Base-by-base conservation (phyloP, 2,329 filamentous ascomycete genomes). In the Ophiostoma sp. region DNA sequence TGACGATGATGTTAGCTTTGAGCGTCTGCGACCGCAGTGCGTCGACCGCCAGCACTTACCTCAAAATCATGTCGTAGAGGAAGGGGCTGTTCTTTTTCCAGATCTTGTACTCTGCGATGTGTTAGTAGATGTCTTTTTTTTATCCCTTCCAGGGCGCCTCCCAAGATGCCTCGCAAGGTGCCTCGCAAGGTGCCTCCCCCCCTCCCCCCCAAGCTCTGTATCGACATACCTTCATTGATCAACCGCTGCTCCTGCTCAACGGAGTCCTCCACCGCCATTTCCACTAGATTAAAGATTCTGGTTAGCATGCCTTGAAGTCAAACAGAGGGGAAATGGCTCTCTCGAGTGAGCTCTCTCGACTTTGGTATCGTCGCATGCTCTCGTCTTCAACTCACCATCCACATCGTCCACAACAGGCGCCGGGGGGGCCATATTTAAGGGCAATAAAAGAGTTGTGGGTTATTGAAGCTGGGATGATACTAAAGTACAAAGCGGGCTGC, bases 41-140 rank as follows among this genome's bases (percentile, higher is more conserved):
- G 3, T 52, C 42, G 52, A 38, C 12, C 55, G 55, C 42, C 11
- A 14, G 27, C 27, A 71, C 69, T 38, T 47, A 88, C 88, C 88
- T 93, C 72, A 98, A 84, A 73, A 99, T 95, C 87, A 97, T 92
- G 78, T 99, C 95, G 79, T 99, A 99, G 74, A 99, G 89, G 76
- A 98, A 98, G 3, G 95, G 93, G 72, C 91, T 92, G 80, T 99
- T 99, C 84, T 99, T 99, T 85, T 99, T 99, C 95, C 95, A 99
- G 73, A 94, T 97, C 79, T 99, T 99, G 86, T 99, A 99, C 78
- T 99, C 95, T 93, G 27, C 27, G 38, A 38, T 7, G 27, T 14
- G 27, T 60, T 12, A 60, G 55, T 60, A 60, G 27, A 12, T 58
- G 27, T 58, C n/a, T 18, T 6, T 18, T 7, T 52, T 11, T 1